Evolutionary conservation across 805 yeast genomes (phyloP).

Genomic region (Saccharomycopsis lassenensis): DNA sequence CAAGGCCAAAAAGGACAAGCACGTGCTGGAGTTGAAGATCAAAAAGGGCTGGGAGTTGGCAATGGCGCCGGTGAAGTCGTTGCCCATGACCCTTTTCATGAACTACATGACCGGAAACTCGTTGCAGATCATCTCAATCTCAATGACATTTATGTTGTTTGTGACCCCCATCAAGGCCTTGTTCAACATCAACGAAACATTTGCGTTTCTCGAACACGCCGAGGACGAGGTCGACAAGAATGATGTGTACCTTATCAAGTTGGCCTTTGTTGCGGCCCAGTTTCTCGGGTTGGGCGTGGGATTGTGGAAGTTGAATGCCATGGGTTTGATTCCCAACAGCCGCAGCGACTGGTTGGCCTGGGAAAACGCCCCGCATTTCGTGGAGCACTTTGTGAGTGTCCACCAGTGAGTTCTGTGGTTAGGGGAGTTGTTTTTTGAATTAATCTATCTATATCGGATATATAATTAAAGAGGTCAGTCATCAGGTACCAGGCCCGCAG

Average conservation of each 20-base stretch:
- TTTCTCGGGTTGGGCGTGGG: constrained; percentile 60
- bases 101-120: constrained; percentile 89
- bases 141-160: constrained; percentile 79
- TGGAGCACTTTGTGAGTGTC: no score
- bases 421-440: no score
- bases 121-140: constrained; percentile 79
- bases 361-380: constrained; percentile 33
- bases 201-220: constrained; percentile 24
- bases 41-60: constrained; percentile 86
- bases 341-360: constrained; percentile 88
- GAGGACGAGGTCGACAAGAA: constrained; percentile 25
- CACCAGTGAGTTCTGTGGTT: no score
- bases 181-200: constrained; percentile 41
- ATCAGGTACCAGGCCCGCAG: no score
- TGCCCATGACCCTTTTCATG: constrained; percentile 90
- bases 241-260: constrained; percentile 29
- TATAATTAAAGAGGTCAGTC: no score
- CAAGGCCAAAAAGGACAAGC: background rate
- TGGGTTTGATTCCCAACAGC: constrained; percentile 88
- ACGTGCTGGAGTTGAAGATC: constrained; percentile 26
- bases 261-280: constrained; percentile 37
- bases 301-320: constrained; percentile 67
- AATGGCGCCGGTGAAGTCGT: constrained; percentile 63
- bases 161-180: constrained; percentile 71
- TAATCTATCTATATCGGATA: no score